Percentiles rank a stretch among this genome's conserved stretches.
Conservation (phyloP, 2,329 filamentous ascomycete genomes). For the Colletotrichum zoysiae region DNA sequence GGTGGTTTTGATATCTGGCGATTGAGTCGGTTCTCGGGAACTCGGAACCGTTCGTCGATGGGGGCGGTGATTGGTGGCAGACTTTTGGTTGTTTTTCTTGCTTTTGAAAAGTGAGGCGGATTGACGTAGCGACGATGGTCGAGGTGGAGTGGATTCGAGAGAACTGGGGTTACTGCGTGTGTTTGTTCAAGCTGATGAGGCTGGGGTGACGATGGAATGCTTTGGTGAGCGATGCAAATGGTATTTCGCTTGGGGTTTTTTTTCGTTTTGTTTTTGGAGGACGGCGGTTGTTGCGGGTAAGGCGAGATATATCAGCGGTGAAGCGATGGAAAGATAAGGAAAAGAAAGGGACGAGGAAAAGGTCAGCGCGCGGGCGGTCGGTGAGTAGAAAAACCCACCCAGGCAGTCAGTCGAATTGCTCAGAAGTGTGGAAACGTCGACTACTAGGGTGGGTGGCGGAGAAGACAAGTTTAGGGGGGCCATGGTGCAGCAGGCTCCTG, state of each 20-base stretch:
- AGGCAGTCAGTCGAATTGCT: not conserved
- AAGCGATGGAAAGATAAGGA: slow-evolving; percentile 30
- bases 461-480: slow-evolving; percentile 12
- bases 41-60: slow-evolving; percentile 30
- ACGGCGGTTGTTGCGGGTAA: slow-evolving; percentile 25
- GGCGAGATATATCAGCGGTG: slow-evolving; percentile 32
- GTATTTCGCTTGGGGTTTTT: not conserved
- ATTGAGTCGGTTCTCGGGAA: slow-evolving; percentile 33
- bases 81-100: not conserved
- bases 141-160: slow-evolving; percentile 10
- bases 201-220: slow-evolving; percentile 15
- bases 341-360: not conserved
- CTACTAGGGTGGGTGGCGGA: slow-evolving; percentile 34
- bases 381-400: slow-evolving; percentile 35
- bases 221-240: slow-evolving; percentile 16
- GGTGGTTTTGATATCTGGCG: slow-evolving; percentile 36
- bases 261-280: not conserved
- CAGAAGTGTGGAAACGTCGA: slow-evolving; percentile 30
- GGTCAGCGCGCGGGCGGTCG: slow-evolving; percentile 9
- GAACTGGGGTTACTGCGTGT: not conserved
- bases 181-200: not conserved
- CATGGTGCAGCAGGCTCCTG: not conserved
- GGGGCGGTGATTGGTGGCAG: slow-evolving; percentile 2
- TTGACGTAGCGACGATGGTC: not conserved
- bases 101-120: slow-evolving; percentile 12